Conservation (phyloP, 257 asterid species). For the Marsdenia floribunda region DNA sequence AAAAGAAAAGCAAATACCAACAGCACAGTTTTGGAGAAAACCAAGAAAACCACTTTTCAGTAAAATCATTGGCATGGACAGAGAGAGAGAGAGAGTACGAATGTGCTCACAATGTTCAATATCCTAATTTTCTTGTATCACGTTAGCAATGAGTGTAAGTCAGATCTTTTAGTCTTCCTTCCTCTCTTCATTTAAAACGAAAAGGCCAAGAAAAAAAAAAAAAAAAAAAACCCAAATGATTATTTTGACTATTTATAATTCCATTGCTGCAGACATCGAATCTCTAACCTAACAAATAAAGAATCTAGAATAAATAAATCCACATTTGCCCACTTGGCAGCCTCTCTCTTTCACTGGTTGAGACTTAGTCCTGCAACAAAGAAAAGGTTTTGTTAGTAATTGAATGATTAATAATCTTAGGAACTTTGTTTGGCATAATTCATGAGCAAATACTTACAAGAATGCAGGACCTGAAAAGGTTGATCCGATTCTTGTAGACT, state of each 20-base stretch:
- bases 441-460: too few relatives aligned
- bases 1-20: constrained; percentile 16
- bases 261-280: constrained; percentile 36
- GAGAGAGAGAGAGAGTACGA: constrained; percentile 3
- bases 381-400: background rate
- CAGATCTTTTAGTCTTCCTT: constrained; percentile 29
- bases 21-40: constrained; percentile 21
- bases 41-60: constrained; percentile 54
- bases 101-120: constrained; percentile 18
- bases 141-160: constrained; percentile 53
- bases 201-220: constrained; percentile 10
- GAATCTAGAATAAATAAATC: constrained; percentile 40
- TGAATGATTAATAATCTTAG: background rate
- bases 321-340: constrained; percentile 32
- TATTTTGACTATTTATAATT: constrained; percentile 40
- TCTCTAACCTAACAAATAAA: constrained; percentile 43
- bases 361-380: constrained; percentile 39
- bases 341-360: constrained; percentile 13
- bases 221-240: constrained; percentile 20
- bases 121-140: constrained; percentile 29
- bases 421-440: too few relatives aligned
- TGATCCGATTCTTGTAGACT: background rate
- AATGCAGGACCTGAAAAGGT: too few relatives aligned
- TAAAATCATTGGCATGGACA: constrained; percentile 51
- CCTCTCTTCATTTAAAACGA: constrained; percentile 35